Evolutionary conservation across 164 flowering plant genomes (phyloP), one percentile per base, ranked within the genome.

Genomic region (Malania oleifera): DNA sequence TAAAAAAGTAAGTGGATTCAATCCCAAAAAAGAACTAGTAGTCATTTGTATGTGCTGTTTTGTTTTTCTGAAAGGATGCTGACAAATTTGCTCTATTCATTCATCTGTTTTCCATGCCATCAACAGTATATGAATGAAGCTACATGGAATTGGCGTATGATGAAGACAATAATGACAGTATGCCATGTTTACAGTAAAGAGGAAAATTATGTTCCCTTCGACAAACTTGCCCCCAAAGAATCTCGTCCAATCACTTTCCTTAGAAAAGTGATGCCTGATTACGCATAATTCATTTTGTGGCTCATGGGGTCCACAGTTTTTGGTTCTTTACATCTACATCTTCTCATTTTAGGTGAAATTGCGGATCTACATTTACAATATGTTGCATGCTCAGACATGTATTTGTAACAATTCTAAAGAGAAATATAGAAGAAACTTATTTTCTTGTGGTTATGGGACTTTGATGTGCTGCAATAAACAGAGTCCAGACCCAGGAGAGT

Each of bases 81-180:
- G 13, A 39, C 34, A 29, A 22, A 10, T 11, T 45, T 22, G 26
- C 58, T 44, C 15, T 47, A 39, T 43, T n/a, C 17, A 56, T 35
- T 26, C 28, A 20, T 20, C 17, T 58, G 54, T 39, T 43, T 59
- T 57, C 25, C 24, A 11, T 47, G 17, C 35, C 18, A 15, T 44
- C 10, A 27, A 60, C 84, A 92, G 98, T 80, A 92, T 68, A 56
- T 87, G 73, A 89, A 87, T 37, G 86, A 85, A 75, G 96, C 96
- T 1, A 65, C 70, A 24, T 92, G 98, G 98, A 92, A 86, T 62
- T 92, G 98, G 98, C 91, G 95, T 17, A 56, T 92, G 38, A 89
- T 92, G 98, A 89, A 87, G 88, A 89, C 91, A 14, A 92, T 89
- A 66, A 57, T 92, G 86, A 92, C 97, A 15, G 54, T 59, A 8